These are phyloP conservation scores for Penicillium pulvis DNA, from an alignment of 495 filamentous ascomycete species.

Conservation along the genomic window DNA sequence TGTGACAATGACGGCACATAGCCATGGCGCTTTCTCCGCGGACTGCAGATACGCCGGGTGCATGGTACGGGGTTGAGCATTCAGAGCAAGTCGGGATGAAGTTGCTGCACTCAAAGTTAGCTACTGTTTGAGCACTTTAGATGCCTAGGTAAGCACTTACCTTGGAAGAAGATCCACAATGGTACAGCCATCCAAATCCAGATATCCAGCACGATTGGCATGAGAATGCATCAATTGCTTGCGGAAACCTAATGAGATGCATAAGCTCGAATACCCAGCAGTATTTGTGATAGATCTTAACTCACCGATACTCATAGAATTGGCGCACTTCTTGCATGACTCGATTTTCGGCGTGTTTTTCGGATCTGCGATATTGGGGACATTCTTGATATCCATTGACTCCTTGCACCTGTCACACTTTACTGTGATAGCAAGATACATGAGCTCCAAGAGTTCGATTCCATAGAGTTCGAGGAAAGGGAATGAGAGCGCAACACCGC, in stretches of 20 bases:
- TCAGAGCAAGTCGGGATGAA: slow-evolving; percentile 81
- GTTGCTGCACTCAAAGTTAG: slow-evolving; percentile 47
- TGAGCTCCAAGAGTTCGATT: slow-evolving; percentile 78
- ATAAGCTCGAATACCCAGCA: slow-evolving; percentile 4
- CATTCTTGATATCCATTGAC: slow-evolving; percentile 66
- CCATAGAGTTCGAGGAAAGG: slow-evolving; percentile 79
- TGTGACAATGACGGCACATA: slow-evolving; percentile 79
- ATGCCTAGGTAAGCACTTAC: slow-evolving; percentile 34
- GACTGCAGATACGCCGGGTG: slow-evolving; percentile 67
- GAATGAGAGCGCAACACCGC: slow-evolving; percentile 79
- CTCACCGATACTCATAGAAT: slow-evolving; percentile 60
- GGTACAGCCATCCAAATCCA: slow-evolving; percentile 79
- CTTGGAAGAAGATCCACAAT: slow-evolving; percentile 79
- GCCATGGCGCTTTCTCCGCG: slow-evolving; percentile 76
- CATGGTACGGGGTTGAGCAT: slow-evolving; percentile 71
- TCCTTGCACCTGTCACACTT: slow-evolving; percentile 89
- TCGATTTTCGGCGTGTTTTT: slow-evolving; percentile 43
- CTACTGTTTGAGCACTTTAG: neutral
- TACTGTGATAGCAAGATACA: slow-evolving; percentile 66
- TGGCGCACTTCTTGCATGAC: slow-evolving; percentile 78
- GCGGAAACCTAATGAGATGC: slow-evolving; percentile 56
- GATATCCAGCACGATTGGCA: slow-evolving; percentile 76
- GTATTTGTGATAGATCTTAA: neutral
- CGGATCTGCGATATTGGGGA: slow-evolving; percentile 53
- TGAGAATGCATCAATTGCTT: slow-evolving; percentile 75